Conservation (phyloP, 1,284 basidiomycete species). For the Peniophora sp. region DNA sequence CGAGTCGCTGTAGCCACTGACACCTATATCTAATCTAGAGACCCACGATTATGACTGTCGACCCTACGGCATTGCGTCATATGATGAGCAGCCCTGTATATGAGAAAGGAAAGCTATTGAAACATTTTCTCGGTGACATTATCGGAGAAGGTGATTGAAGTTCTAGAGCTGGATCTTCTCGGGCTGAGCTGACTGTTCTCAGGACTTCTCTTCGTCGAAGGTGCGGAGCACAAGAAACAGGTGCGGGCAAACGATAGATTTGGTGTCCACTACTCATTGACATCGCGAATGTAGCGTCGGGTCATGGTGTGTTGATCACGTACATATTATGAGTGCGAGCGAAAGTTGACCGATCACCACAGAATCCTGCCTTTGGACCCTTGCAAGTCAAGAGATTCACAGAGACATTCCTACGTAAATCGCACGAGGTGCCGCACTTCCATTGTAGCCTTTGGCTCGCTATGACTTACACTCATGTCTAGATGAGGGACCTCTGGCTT, state of each 20-base stretch:
- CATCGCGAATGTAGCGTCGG: slow-evolving; percentile 15
- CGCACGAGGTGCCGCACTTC: slow-evolving; percentile 16
- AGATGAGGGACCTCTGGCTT: neutral
- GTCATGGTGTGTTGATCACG: slow-evolving; percentile 21
- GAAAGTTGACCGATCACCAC: neutral
- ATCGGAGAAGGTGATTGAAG: slow-evolving; percentile 33
- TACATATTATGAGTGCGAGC: neutral
- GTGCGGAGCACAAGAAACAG: slow-evolving; percentile 38
- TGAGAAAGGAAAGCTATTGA: slow-evolving; percentile 32
- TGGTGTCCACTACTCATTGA: neutral
- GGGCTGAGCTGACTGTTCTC: neutral
- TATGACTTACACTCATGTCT: slow-evolving; percentile 9
- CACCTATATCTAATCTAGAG: no score
- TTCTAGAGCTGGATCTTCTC: neutral
- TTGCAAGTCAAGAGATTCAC: slow-evolving; percentile 25
- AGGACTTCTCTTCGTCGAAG: slow-evolving; percentile 39
- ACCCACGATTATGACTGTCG: slow-evolving; percentile 35
- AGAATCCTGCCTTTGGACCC: slow-evolving; percentile 28
- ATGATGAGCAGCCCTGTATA: slow-evolving; percentile 38
- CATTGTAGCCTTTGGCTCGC: neutral
- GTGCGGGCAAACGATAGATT: slow-evolving; percentile 17
- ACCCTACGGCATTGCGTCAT: slow-evolving; percentile 41
- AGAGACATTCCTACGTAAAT: slow-evolving; percentile 23
- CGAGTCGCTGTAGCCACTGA: no score
- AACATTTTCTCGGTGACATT: slow-evolving; percentile 28